Base-by-base conservation (phyloP, 768 basidiomycete genomes). In the Auricularia auricula-judae region DNA sequence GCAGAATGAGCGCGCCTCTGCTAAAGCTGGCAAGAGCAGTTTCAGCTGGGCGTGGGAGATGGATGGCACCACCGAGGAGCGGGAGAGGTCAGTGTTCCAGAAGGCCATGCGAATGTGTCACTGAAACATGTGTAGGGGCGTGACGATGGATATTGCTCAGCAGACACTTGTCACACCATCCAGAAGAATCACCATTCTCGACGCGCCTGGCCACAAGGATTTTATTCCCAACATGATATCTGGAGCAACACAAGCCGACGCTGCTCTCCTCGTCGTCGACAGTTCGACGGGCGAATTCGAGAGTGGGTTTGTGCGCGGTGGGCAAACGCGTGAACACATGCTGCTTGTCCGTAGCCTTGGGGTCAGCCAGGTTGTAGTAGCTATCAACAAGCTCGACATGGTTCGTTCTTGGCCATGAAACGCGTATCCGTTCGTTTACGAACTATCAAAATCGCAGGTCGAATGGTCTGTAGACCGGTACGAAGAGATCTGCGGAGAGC, bases 151-250 rank as follows among this genome's bases (percentile, higher is more conserved):
- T 71, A 89, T 99, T 64, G 95, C 94, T 2, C 80, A 87, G 62
- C 89, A 94, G 70, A 84, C 86, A 54, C 78, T 93, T 65, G 73
- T 81, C 4, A 98, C 94, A 0, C 77, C 84, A 0, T 81, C 87
- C 67, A 82, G 89, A 61, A 82, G 86, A 67, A 86, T 98, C 68
- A 97, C 93, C 1, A 84, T 99, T n/a, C 83, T 99, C 36, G 97
- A 99, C 70, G 96, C 96, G 0, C 97, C 97, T 0, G 97, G 97
- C 0, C 97, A 99, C 75, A 89, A 87, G 68, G 97, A 99, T 71
- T 98, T 98, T 70, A 89, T 99, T 67, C 97, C 97, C 1, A 98
- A 98, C 72, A 98, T 98, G 96, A 99, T 99, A 62, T 98, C 95
- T 0, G 97, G 97, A 1, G 96, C 97, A 5, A 87, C 95, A 2